phyloP scores from a whole-genome alignment of 1,284 basidiomycete species.

The Cryptococcus hybrid region DNA sequence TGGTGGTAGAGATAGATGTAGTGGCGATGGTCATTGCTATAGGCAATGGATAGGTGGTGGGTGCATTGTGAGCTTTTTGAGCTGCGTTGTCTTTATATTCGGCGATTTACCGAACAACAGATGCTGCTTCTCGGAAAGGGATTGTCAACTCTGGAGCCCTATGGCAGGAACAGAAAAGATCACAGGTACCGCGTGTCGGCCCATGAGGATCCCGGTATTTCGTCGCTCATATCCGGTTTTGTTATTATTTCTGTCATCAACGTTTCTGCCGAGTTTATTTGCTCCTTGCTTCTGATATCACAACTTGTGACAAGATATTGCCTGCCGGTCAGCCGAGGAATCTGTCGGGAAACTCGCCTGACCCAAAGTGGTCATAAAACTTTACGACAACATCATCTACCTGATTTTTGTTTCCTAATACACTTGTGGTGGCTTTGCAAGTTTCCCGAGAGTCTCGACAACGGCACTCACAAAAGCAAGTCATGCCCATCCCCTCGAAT shows the following conservation, averaged over 20 bases:
- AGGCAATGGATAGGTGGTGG: background rate
- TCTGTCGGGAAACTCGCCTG: background rate
- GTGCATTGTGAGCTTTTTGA: conserved; percentile 6
- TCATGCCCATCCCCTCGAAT: conserved; percentile 1
- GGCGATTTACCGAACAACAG: background rate
- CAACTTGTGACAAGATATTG: background rate
- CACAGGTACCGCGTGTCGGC: background rate
- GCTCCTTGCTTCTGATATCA: background rate
- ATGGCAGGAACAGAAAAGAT: background rate
- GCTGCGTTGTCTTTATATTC: background rate
- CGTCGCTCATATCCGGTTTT: too few relatives aligned
- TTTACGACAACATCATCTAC: too few relatives aligned
- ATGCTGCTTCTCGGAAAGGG: too few relatives aligned
- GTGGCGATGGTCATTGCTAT: conserved; percentile 7
- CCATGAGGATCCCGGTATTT: background rate
- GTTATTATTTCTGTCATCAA: background rate
- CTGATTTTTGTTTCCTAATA: background rate
- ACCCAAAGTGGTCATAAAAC: too few relatives aligned
- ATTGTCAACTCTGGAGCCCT: too few relatives aligned
- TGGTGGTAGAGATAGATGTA: conserved; percentile 2
- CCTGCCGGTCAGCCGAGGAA: background rate
- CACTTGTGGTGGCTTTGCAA: background rate
- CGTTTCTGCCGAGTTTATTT: too few relatives aligned
- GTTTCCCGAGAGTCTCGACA: background rate
- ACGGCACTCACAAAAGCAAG: background rate